These are phyloP conservation scores for Bruguiera parviflora DNA, from an alignment of 345 rosid species.

Conservation along the genomic window DNA sequence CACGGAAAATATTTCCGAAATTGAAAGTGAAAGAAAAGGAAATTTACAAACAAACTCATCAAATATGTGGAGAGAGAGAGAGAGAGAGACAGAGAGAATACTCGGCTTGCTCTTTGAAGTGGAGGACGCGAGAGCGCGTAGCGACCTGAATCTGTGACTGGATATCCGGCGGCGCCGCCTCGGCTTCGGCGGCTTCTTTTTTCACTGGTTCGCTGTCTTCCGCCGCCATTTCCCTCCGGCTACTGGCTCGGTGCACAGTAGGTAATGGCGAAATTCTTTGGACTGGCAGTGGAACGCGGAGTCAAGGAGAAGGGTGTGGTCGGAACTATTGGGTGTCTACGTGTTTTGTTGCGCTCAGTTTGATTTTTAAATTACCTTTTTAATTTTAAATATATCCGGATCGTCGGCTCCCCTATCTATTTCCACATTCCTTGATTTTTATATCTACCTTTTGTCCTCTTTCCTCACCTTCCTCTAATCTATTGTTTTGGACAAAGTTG, in stretches of 20 bases:
- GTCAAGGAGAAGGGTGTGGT: no score
- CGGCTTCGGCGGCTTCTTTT: constrained; percentile 13
- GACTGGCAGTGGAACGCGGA: no score
- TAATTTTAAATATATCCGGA: no score
- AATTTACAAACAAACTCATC: neutral
- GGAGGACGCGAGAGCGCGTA: constrained; percentile 58
- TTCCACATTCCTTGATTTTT: no score
- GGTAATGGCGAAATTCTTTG: no score
- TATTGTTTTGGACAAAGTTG: no score
- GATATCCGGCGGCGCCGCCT: constrained; percentile 19
- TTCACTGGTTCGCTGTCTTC: constrained; percentile 7
- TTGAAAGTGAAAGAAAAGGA: neutral
- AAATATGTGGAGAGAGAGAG: constrained; percentile 8
- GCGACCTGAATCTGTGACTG: constrained; percentile 61
- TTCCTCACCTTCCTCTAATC: no score
- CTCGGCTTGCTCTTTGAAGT: constrained; percentile 75
- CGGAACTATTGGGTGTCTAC: no score
- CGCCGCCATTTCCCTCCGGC: constrained; percentile 28
- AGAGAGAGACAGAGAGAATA: constrained; percentile 24
- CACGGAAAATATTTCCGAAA: neutral
- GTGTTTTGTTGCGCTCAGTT: neutral
- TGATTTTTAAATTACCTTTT: no score
- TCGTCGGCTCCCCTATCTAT: no score
- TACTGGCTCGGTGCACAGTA: no score
- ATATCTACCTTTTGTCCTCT: no score